A percentile compares a stretch with the other conserved stretches of the same genome.
Evolutionary conservation across 768 basidiomycete genomes (phyloP).

Genomic region (Suillus clintonianus): DNA sequence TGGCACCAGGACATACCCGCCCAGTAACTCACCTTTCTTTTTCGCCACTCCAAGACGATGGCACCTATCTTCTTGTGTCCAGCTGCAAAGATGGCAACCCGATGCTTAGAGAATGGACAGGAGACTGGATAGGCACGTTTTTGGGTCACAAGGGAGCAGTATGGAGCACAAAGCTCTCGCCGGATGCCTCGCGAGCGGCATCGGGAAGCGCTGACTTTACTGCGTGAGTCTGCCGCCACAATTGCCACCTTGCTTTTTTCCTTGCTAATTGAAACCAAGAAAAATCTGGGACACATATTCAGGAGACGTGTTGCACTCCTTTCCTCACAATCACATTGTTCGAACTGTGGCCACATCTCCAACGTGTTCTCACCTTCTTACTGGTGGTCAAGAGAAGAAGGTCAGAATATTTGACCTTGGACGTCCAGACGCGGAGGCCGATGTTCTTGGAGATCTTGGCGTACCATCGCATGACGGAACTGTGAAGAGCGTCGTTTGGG

Average conservation of each 20-base stretch:
- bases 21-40: constrained; percentile 95
- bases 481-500: constrained; percentile 92
- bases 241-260: not conserved
- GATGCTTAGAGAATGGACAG: constrained; percentile 95
- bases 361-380: constrained; percentile 66
- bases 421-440: constrained; percentile 84
- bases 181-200: constrained; percentile 83
- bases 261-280: constrained; percentile 40
- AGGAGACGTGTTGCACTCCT: constrained; percentile 88
- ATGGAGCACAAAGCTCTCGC: constrained; percentile 92
- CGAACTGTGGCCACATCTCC: constrained; percentile 90
- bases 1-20: constrained; percentile 83
- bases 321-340: constrained; percentile 98
- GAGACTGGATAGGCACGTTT: constrained; percentile 97
- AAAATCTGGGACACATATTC: constrained; percentile 97
- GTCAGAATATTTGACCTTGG: constrained; percentile 91
- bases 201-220: constrained; percentile 97
- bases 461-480: constrained; percentile 79
- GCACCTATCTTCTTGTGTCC: constrained; percentile 87
- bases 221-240: constrained; percentile 60
- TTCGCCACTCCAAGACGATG: constrained; percentile 82
- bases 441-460: constrained; percentile 68
- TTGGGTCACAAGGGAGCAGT: constrained; percentile 93
- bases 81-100: constrained; percentile 99
- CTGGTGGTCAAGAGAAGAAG: constrained; percentile 97